Percentiles rank a stretch among this genome's conserved stretches.
Conservation (phyloP, 2,329 filamentous ascomycete species). For the Seiridium unicorne region DNA sequence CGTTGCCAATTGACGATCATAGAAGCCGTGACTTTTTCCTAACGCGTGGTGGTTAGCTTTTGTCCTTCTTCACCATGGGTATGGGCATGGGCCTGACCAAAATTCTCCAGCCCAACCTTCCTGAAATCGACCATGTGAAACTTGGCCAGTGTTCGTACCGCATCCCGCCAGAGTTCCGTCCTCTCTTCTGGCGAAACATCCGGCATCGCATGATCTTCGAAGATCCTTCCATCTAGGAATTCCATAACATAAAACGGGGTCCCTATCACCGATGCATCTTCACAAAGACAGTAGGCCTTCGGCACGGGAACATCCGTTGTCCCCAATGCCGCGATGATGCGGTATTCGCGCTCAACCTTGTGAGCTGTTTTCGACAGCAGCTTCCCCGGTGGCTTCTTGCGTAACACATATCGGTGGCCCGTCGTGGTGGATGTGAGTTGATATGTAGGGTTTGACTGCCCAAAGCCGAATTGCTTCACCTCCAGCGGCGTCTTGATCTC, state of each 20-base stretch:
- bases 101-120: conserved; percentile 65
- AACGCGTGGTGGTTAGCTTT: neutral
- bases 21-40: conserved; percentile 75
- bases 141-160: conserved; percentile 75
- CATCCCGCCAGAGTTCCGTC: conserved; percentile 70
- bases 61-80: no score
- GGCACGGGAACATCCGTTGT: conserved; percentile 79
- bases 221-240: conserved; percentile 89
- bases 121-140: conserved; percentile 72
- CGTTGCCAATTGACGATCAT: conserved; percentile 80
- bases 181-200: conserved; percentile 67
- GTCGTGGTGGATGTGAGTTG: conserved; percentile 7
- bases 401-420: conserved; percentile 74
- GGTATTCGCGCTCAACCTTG: conserved; percentile 89
- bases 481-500: conserved; percentile 79
- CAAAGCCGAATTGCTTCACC: conserved; percentile 66
- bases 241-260: conserved; percentile 96
- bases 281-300: conserved; percentile 78
- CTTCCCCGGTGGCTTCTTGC: conserved; percentile 90
- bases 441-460: conserved; percentile 11
- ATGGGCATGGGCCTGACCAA: conserved; percentile 28
- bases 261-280: conserved; percentile 73
- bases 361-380: conserved; percentile 89
- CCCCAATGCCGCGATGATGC: conserved; percentile 79
- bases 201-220: conserved; percentile 80